These are phyloP conservation scores for Afroboletus lepidellus DNA, from an alignment of 1,284 basidiomycete species.

Conservation along the genomic window DNA sequence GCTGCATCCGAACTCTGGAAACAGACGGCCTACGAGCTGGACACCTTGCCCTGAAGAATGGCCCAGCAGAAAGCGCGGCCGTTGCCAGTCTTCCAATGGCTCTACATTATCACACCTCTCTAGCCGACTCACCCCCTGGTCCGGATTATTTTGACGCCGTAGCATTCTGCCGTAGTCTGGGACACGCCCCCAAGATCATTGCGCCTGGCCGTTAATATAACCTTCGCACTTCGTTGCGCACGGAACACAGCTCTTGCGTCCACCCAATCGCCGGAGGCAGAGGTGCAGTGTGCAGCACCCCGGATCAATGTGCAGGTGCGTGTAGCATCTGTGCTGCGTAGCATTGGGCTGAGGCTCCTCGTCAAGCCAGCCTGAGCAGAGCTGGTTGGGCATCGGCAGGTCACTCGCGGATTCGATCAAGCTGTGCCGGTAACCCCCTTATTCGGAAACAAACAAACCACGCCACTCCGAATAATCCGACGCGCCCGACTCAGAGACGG, in stretches of 20 bases:
- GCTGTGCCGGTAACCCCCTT: constrained; percentile 25
- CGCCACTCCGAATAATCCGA: constrained; percentile 17
- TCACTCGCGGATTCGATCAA: constrained; percentile 22
- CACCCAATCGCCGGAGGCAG: constrained; percentile 28
- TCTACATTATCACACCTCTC: constrained; percentile 11
- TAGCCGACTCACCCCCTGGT: not conserved
- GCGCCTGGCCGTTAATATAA: constrained; percentile 26
- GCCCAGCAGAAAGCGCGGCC: constrained; percentile 2
- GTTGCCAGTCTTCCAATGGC: not conserved
- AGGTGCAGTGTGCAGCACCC: not conserved
- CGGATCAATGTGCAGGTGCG: constrained; percentile 12
- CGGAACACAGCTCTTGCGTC: constrained; percentile 14
- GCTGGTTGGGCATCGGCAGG: constrained; percentile 2
- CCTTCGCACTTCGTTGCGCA: constrained; percentile 15
- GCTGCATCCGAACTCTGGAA: constrained; percentile 9
- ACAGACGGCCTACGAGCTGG: not conserved
- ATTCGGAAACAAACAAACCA: constrained; percentile 35
- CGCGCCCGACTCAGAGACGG: not conserved
- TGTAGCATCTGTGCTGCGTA: not conserved
- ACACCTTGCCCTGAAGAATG: constrained; percentile 4
- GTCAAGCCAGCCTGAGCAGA: not conserved
- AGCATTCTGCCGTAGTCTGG: constrained; percentile 2
- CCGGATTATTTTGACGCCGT: constrained; percentile 1
- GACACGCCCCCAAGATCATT: constrained; percentile 10
- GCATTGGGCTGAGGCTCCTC: constrained; percentile 1